Base-by-base conservation (phyloP, 495 filamentous ascomycete species). In the Staphylotrichum tortipilum region DNA sequence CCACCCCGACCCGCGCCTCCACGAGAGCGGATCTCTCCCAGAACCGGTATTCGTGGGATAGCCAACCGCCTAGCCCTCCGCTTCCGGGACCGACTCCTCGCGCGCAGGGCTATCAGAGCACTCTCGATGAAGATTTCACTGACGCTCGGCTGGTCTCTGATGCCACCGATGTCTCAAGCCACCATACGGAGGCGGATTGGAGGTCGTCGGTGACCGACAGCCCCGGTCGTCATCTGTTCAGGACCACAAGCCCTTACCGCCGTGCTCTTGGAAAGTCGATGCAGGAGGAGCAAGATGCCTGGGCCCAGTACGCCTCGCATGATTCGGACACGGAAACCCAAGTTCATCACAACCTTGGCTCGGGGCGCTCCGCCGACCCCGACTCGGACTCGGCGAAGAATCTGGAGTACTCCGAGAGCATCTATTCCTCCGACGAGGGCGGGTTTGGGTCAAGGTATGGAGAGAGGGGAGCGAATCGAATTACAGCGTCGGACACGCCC, bases 181-280 rank as follows among this genome's bases (percentile, higher is more conserved):
- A 26, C 12, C n/a, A 29, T 1, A 38, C 33, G 2, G 14, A 12
- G 7, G 18, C 21, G 1, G 56, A 57, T 42, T 61, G 59, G 7
- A 58, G 55, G 29, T 68, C 69, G 0, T 64, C 61, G 0, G 70
- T 73, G 53, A 74, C 74, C 47, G 70, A 62, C 11, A 71, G 68
- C 29, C 68, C 68, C 9, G 61, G 66, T 8, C 68, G 66, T 8
- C 70, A 75, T 50, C 65, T 75, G 17, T 74, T 76, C 53, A 70
- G 71, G 31, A 76, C 71, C 5, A 61, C 66, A 28, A 82, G 79
- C 54, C 78, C 80, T 12, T 84, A 71, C 57, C 74, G 74, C 33
- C 72, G 73, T 21, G 75, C 70, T 15, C 55, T 80, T 56, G 67
- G 60, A 55, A 65, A 65, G 31, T 62, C 56, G 7, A 78, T 72